These are phyloP conservation scores for Pythium myriotylum DNA, from an alignment of 352 stramenopile species.

Conservation along the genomic window DNA sequence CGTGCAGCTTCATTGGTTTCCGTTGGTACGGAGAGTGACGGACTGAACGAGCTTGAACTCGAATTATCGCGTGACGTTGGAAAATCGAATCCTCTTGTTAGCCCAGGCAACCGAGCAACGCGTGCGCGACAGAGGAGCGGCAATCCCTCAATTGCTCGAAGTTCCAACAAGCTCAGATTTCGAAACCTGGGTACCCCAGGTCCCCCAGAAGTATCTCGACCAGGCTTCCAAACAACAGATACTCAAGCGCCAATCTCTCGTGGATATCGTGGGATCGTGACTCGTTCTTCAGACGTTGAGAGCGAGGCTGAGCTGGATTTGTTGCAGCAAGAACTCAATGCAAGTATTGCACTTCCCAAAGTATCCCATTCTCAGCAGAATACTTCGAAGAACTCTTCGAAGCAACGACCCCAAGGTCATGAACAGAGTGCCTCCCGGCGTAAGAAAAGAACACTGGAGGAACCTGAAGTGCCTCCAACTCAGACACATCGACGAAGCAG, in stretches of 20 bases:
- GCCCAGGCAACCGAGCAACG: not conserved
- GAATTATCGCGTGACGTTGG: constrained; percentile 32
- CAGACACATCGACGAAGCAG: constrained; percentile 1
- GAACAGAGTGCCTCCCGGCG: not conserved
- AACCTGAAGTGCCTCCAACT: not conserved
- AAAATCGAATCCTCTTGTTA: not conserved
- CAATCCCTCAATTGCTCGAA: too few species aligned
- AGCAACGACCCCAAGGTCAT: too few species aligned
- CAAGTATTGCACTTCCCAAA: not conserved
- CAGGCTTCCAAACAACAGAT: too few species aligned
- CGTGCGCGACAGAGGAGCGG: too few species aligned
- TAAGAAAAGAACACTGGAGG: not conserved
- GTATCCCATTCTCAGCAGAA: too few species aligned
- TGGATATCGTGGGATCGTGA: too few species aligned
- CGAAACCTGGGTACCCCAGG: constrained; percentile 1
- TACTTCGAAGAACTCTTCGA: too few species aligned
- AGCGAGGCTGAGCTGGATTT: constrained; percentile 5
- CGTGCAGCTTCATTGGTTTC: constrained; percentile 1
- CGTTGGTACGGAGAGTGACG: constrained; percentile 22
- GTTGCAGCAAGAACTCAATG: constrained; percentile 18
- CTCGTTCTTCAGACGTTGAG: constrained; percentile 2
- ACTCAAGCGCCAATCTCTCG: too few species aligned
- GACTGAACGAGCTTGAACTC: constrained; percentile 50
- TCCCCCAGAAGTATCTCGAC: too few species aligned
- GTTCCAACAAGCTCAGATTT: not conserved